These are phyloP conservation scores for Penicillium samsonianum DNA, from an alignment of 495 filamentous ascomycete genomes.

Conservation along the genomic window DNA sequence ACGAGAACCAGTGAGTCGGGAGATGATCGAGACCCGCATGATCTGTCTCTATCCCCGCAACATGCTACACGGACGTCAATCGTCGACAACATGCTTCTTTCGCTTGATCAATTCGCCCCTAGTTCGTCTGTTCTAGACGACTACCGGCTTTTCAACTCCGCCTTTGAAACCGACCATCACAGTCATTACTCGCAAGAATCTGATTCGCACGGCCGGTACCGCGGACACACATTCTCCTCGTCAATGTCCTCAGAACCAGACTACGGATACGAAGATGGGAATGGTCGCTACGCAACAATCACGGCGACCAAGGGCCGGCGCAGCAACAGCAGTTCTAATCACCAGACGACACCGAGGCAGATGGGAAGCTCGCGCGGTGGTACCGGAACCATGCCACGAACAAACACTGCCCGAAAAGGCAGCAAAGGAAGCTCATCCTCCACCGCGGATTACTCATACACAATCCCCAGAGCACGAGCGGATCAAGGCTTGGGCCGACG, in stretches of 20 bases:
- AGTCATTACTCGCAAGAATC: constrained; percentile 30
- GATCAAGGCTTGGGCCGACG: constrained; percentile 56
- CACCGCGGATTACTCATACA: constrained; percentile 62
- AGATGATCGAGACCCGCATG: constrained; percentile 76
- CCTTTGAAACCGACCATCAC: constrained; percentile 37
- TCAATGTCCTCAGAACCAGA: constrained; percentile 76
- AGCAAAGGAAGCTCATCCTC: constrained; percentile 75
- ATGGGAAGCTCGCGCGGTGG: constrained; percentile 61
- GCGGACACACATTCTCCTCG: constrained; percentile 65
- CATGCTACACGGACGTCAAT: constrained; percentile 82
- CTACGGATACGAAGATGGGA: constrained; percentile 65
- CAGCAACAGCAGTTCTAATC: constrained; percentile 81
- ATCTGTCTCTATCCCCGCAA: constrained; percentile 73
- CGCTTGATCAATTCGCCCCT: constrained; percentile 74
- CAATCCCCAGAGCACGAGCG: constrained; percentile 51
- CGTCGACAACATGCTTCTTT: constrained; percentile 88
- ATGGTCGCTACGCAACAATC: constrained; percentile 60
- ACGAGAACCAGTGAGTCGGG: constrained; percentile 45
- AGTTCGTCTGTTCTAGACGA: constrained; percentile 44
- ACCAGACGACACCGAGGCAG: constrained; percentile 60
- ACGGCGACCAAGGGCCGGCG: constrained; percentile 55
- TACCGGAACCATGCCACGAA: constrained; percentile 27
- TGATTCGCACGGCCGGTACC: constrained; percentile 42
- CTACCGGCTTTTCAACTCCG: constrained; percentile 45
- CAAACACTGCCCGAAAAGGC: constrained; percentile 52